phyloP scores from a whole-genome alignment of 495 filamentous ascomycete genomes.

The Hypoxylon perforatum region DNA sequence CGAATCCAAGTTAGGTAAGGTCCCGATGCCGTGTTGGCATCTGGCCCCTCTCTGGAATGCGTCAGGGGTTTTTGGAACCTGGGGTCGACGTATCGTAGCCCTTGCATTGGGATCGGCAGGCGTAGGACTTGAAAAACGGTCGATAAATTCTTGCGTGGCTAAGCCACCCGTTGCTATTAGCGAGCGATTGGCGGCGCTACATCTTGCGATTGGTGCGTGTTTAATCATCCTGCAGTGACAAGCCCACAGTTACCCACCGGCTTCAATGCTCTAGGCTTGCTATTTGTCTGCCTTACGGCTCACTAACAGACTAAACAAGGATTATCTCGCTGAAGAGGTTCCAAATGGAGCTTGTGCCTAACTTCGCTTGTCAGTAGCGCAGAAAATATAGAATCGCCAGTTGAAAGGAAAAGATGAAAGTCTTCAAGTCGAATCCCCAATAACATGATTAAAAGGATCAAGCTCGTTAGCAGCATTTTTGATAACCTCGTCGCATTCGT shows the following conservation, averaged over 20 bases:
- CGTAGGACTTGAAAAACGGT: not conserved
- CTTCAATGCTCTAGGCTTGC: not conserved
- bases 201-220: not conserved
- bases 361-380: not conserved
- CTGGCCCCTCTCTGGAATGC: constrained; percentile 2
- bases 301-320: not conserved
- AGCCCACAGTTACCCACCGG: constrained; percentile 5
- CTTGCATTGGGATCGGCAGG: not conserved
- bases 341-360: too few species aligned
- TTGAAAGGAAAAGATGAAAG: not conserved
- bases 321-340: not conserved
- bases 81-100: constrained; percentile 1
- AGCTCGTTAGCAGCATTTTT: too few species aligned
- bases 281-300: constrained; percentile 7
- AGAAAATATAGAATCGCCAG: not conserved
- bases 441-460: too few species aligned
- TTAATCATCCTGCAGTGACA: not conserved
- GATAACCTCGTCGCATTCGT: too few species aligned
- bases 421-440: too few species aligned
- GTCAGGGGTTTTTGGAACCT: not conserved
- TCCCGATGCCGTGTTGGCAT: not conserved
- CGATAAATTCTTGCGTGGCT: not conserved
- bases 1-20: not conserved
- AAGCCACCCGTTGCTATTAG: not conserved
- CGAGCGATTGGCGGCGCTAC: not conserved